Percentiles rank a stretch among this genome's conserved stretches.
Conservation (phyloP, 2,329 filamentous ascomycete species). For the Botryosphaeria agaves region DNA sequence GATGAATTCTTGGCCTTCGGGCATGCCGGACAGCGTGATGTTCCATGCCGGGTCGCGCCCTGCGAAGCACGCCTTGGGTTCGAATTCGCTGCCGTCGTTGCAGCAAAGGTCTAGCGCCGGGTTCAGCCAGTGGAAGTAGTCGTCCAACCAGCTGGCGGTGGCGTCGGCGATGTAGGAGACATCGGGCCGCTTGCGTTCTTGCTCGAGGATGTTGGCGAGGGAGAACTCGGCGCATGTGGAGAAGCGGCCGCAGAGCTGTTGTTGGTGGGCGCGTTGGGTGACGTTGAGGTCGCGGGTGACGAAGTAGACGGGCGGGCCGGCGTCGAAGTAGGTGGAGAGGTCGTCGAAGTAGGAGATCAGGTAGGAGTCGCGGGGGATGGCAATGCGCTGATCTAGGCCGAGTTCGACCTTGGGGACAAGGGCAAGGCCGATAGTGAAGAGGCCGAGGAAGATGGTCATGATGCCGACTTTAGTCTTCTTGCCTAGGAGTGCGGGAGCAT, state of each 20-base stretch:
- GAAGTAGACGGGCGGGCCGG: slow-evolving; percentile 90
- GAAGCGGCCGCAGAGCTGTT: slow-evolving; percentile 78
- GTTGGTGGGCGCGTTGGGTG: slow-evolving; percentile 59
- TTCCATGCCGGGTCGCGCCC: slow-evolving; percentile 72
- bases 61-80: slow-evolving; percentile 66
- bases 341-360: slow-evolving; percentile 95
- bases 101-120: slow-evolving; percentile 62
- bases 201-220: slow-evolving; percentile 77
- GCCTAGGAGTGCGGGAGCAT: slow-evolving; percentile 65
- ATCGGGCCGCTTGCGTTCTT: slow-evolving; percentile 78
- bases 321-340: slow-evolving; percentile 78
- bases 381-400: slow-evolving; percentile 85
- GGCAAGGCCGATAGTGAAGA: slow-evolving; percentile 74
- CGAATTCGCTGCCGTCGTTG: slow-evolving; percentile 35
- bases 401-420: slow-evolving; percentile 72
- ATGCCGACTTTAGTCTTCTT: slow-evolving; percentile 65
- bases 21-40: slow-evolving; percentile 77
- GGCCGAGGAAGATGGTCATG: slow-evolving; percentile 64
- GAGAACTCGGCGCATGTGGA: slow-evolving; percentile 74
- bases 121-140: slow-evolving; percentile 95
- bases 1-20: slow-evolving; percentile 79
- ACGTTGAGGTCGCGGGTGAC: slow-evolving; percentile 69
- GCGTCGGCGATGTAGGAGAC: slow-evolving; percentile 78
- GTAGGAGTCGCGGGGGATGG: slow-evolving; percentile 85
- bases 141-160: slow-evolving; percentile 90